These are phyloP conservation scores for Tolypocladium amazonense DNA, from an alignment of 2,329 filamentous ascomycete genomes.

Conservation along the genomic window DNA sequence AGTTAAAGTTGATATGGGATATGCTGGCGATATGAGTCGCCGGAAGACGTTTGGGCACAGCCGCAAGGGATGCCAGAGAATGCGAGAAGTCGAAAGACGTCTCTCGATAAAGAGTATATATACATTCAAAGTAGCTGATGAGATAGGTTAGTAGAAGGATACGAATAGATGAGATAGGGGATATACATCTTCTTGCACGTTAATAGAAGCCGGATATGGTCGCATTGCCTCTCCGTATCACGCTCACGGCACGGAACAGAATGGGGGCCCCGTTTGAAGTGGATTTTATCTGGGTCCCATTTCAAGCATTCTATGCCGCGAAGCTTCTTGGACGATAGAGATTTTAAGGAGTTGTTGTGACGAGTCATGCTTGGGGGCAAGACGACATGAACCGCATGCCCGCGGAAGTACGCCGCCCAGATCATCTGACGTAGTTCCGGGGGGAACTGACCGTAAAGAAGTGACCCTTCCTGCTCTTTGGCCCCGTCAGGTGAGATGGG, in stretches of 20 bases:
- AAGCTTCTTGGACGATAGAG: constrained; percentile 1
- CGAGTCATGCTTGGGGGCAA: no score
- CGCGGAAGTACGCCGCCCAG: constrained; percentile 6
- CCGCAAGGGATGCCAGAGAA: not conserved
- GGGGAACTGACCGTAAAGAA: constrained; percentile 4
- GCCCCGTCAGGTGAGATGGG: constrained; percentile 7
- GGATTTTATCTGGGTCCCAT: not conserved
- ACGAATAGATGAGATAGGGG: not conserved
- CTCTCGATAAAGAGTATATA: constrained; percentile 6
- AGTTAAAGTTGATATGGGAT: not conserved
- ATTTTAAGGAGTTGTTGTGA: no score
- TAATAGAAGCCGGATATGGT: constrained; percentile 4
- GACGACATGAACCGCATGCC: constrained; percentile 6
- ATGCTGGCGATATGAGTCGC: not conserved
- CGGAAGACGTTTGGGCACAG: constrained; percentile 2
- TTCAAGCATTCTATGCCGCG: constrained; percentile 5
- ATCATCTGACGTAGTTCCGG: constrained; percentile 7
- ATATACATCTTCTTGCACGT: constrained; percentile 7
- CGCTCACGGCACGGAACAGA: not conserved
- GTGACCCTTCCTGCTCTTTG: constrained; percentile 6
- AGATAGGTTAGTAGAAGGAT: constrained; percentile 2
- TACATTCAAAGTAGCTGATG: constrained; percentile 8
- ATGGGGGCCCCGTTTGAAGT: not conserved
- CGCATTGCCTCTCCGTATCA: constrained; percentile 1
- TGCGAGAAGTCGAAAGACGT: constrained; percentile 7